Percentiles rank a stretch among this genome's conserved stretches.
These are phyloP conservation scores for Mycena vitilis DNA, from an alignment of 768 basidiomycete species.

Conservation along the genomic window DNA sequence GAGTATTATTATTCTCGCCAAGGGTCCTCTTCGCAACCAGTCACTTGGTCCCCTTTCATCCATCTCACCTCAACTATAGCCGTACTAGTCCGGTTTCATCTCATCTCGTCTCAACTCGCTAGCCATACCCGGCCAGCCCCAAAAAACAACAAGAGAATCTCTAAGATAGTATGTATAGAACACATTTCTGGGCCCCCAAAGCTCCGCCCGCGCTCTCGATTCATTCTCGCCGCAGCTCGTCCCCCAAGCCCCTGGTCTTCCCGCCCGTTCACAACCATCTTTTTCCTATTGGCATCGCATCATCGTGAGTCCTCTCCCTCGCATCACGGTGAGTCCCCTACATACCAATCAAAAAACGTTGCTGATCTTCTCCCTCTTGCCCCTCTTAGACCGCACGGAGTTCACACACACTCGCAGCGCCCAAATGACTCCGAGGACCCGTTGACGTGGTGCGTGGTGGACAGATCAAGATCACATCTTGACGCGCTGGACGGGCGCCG, in stretches of 20 bases:
- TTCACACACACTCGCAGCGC: conserved; percentile 3
- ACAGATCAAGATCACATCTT: conserved; percentile 1
- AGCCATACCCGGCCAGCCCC: background rate
- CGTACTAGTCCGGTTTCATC: background rate
- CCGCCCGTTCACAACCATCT: conserved; percentile 17
- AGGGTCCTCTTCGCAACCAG: too few relatives aligned
- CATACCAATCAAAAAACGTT: conserved; percentile 15
- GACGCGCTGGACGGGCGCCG: background rate
- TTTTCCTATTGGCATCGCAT: background rate
- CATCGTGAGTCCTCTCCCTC: background rate
- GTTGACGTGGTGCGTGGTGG: background rate
- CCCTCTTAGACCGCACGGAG: background rate
- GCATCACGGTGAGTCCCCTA: background rate
- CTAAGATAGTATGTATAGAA: too few relatives aligned
- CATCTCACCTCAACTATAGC: too few relatives aligned
- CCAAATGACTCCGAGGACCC: conserved; percentile 12
- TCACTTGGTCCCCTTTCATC: too few relatives aligned
- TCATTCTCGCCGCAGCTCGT: background rate
- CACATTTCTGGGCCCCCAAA: background rate
- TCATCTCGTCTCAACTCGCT: too few relatives aligned
- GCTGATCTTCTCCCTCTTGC: conserved; percentile 17
- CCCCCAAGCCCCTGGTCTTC: background rate
- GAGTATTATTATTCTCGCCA: too few relatives aligned
- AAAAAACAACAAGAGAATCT: too few relatives aligned
- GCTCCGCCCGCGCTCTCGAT: background rate